Evolutionary conservation across 352 stramenopile species (phyloP).

Genomic region (Pythium plurisporium): DNA sequence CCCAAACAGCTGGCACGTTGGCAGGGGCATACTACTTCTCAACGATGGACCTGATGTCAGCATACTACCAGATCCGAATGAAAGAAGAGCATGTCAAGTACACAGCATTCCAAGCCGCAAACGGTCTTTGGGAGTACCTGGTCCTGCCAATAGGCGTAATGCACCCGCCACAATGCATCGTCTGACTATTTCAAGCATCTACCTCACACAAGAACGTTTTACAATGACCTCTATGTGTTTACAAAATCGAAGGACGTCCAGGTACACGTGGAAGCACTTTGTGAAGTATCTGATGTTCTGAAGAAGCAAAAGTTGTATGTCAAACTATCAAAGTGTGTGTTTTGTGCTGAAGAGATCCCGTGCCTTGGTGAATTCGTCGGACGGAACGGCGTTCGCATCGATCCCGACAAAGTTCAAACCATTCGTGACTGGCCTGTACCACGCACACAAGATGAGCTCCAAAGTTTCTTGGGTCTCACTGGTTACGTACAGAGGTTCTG

Average conservation of each 20-base stretch:
- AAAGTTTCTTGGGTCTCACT: slow-evolving; percentile 4
- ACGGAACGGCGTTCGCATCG: slow-evolving; percentile 4
- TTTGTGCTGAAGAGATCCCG: slow-evolving; percentile 20
- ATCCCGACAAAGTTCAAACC: slow-evolving; percentile 7
- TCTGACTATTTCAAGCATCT: slow-evolving; percentile 11
- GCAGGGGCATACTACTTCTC: slow-evolving; percentile 14
- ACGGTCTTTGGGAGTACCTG: slow-evolving; percentile 18
- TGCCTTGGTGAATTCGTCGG: slow-evolving; percentile 21
- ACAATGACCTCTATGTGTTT: slow-evolving; percentile 26
- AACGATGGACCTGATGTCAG: slow-evolving; percentile 13
- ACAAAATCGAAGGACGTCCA: slow-evolving; percentile 7
- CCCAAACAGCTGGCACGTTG: too few relatives aligned
- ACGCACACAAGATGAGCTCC: slow-evolving; percentile 1
- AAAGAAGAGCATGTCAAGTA: slow-evolving; percentile 9
- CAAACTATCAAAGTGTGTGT: slow-evolving; percentile 25
- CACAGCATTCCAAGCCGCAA: slow-evolving; percentile 12
- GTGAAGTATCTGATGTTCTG: slow-evolving; percentile 5
- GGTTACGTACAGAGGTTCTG: slow-evolving; percentile 14
- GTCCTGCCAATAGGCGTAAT: slow-evolving; percentile 17
- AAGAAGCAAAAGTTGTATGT: slow-evolving; percentile 17
- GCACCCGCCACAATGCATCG: slow-evolving; percentile 15
- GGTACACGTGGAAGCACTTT: slow-evolving; percentile 5
- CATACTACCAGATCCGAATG: slow-evolving; percentile 19
- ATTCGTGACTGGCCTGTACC: slow-evolving; percentile 13
- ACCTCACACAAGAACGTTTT: slow-evolving; percentile 5